phyloP scores from a whole-genome alignment of 2,329 filamentous ascomycete genomes.

The Fusarium abutilonis region DNA sequence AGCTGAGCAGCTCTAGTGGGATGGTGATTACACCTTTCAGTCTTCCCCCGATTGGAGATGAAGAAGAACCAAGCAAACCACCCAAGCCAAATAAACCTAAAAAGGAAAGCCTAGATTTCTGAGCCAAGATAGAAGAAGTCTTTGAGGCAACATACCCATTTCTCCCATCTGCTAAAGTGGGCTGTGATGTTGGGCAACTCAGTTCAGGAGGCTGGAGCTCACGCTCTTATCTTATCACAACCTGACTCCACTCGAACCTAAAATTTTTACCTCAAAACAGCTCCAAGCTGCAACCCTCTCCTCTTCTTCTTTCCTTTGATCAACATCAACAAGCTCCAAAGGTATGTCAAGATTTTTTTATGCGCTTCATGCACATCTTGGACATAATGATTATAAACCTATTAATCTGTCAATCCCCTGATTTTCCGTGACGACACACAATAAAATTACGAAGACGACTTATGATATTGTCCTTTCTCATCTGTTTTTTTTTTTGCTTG shows the following conservation, averaged over 20 bases:
- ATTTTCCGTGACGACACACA: constrained; percentile 57
- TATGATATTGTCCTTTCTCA: constrained; percentile 48
- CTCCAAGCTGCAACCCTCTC: constrained; percentile 25
- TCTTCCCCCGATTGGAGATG: constrained; percentile 85
- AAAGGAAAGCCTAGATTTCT: constrained; percentile 77
- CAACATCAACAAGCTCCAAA: constrained; percentile 28
- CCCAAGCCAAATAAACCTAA: constrained; percentile 66
- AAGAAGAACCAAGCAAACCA: constrained; percentile 55
- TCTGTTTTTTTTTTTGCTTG: constrained; percentile 11
- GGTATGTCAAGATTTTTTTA: constrained; percentile 33
- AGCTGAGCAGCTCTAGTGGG: constrained; percentile 79
- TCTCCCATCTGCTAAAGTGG: too few relatives aligned
- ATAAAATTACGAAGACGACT: constrained; percentile 58
- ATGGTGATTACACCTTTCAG: constrained; percentile 90
- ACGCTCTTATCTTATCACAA: constrained; percentile 24
- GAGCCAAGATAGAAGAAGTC: constrained; percentile 36
- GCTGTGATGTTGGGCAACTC: background rate
- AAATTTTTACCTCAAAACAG: constrained; percentile 40
- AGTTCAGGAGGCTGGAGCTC: constrained; percentile 4
- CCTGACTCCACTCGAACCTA: constrained; percentile 31
- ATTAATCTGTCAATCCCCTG: constrained; percentile 71
- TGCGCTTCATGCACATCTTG: constrained; percentile 17
- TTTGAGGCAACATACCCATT: background rate
- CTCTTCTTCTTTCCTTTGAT: constrained; percentile 34
- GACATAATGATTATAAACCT: constrained; percentile 60